Evolutionary conservation across 805 yeast genomes (phyloP), one percentile per base, ranked within the genome.

Genomic region (Starmera dryadoides): DNA sequence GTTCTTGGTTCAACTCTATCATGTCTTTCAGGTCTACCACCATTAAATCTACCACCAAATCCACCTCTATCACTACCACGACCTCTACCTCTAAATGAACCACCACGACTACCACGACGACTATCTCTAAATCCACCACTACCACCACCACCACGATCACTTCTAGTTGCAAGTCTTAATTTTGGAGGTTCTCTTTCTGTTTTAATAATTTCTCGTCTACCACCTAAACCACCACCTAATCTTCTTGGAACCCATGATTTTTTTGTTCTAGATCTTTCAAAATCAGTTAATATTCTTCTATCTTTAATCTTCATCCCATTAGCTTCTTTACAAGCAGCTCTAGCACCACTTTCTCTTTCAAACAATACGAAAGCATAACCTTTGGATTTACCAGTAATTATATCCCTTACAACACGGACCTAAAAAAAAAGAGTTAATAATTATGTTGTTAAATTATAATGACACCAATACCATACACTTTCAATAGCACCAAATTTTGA

Each of bases 181-280:
- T 29, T 47, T n/a, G 36, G 29, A 20, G 25, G 37, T 7, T 31
- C 34, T 12, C 47, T 52, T 16, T 43, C 49, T 32, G 39, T 37
- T 20, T 33, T 42, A n/a, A 48, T 49, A 33, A 46, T 56, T 42
- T 59, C 64, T 3, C 79, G 77, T 40, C 93, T 67, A 2, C 96
- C 96, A 4, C 97, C 97, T n/a, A 85, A 60, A 0, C 97, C 97
- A 4, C 97, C 97, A 1, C 96, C 96, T 3, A 91, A 64, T 42
- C 91, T 58, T 49, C 83, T 56, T 1, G 94, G 93, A 40, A 69
- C 71, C 83, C 89, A 85, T 47, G 70, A 73, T 40, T 81, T 72
- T 14, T 74, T 71, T 1, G 77, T 58, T 34, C 93, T 62, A 2
- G 87, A 84, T 42, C 91, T 58, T 53, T 83, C 93, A 35, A 76